A percentile compares a stretch with the other conserved stretches of the same genome.
These are phyloP conservation scores for Trebouxia sp. DNA, from an alignment of 139 green algal species.

Conservation along the genomic window DNA sequence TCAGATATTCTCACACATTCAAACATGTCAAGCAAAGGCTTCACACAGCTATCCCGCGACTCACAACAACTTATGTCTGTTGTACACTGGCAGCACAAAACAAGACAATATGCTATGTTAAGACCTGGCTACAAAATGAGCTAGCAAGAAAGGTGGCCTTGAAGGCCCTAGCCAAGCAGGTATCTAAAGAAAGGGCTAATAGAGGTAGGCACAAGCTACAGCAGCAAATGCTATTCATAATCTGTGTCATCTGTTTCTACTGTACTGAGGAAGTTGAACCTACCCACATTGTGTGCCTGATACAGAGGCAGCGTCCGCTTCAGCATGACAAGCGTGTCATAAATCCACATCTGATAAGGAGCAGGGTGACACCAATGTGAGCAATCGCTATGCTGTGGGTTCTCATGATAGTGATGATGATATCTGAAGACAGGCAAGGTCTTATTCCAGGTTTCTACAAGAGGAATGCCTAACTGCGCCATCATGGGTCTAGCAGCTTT, in stretches of 20 bases:
- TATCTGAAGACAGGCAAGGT: slow-evolving; percentile 32
- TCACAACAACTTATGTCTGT: too few relatives aligned
- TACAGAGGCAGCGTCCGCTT: neutral
- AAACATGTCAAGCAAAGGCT: too few relatives aligned
- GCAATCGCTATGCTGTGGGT: neutral
- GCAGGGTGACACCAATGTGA: slow-evolving; percentile 35
- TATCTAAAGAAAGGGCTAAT: too few relatives aligned
- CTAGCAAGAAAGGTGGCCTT: too few relatives aligned
- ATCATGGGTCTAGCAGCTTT: slow-evolving; percentile 24
- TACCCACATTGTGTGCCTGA: neutral
- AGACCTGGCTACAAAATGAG: too few relatives aligned
- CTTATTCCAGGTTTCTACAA: slow-evolving; percentile 40
- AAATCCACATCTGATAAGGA: slow-evolving; percentile 45
- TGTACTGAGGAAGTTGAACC: slow-evolving; percentile 4
- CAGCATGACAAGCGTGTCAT: slow-evolving; percentile 26
- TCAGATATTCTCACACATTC: too few relatives aligned
- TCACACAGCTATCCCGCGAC: too few relatives aligned
- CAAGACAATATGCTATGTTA: too few relatives aligned
- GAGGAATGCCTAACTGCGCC: slow-evolving; percentile 24
- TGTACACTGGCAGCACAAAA: too few relatives aligned
- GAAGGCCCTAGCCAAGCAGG: too few relatives aligned
- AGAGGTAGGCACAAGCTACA: too few relatives aligned
- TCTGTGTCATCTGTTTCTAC: neutral
- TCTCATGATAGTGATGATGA: slow-evolving; percentile 31
- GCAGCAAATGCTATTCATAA: too few relatives aligned